Base-by-base conservation (phyloP, 106 monocot species). In the Vanilla planifolia region DNA sequence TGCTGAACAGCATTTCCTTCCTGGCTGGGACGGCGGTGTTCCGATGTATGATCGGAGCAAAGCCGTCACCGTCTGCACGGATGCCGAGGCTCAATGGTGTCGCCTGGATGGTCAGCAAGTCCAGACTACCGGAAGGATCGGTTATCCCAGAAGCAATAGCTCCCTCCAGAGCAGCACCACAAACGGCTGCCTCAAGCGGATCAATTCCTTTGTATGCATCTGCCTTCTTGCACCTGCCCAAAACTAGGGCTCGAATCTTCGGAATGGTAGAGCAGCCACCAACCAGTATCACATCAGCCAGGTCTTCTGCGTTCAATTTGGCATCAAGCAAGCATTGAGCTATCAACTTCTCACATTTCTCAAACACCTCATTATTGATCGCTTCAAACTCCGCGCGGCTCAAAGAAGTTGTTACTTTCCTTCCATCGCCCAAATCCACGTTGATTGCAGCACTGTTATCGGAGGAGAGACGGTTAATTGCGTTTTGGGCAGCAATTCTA, bases 121-220 rank as follows among this genome's bases (percentile, higher is more conserved):
- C 85, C 69, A 91, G 40, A 60, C 56, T 73, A 5, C 84, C 89
- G 24, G 84, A 77, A 2, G 73, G 71, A 22, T 85, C 79, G 6
- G 33, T 72, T 33, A 63, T 36, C 30, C 91, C 85, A 3, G 78
- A 85, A 48, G 91, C 79, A 26, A 91, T 60, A 6, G 91, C 91
- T 28, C 82, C 91, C 60, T 91, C 85, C 9, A 85, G 40, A n/a
- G 91, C 91, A 58, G 85, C 82, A 26, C 91, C 91, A 41, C 22
- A 61, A 8, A 82, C 91, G 11, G 82, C 79, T 37, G 82, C 81
- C 55, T 91, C 85, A 0, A 91, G 55, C 7, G 73, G 66, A 39
- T 80, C 75, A 9, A 82, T 63, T 15, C 66, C 79, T 8, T 82
- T 48, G 22, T 77, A 91, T 8, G 51, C 36, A 24, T 50, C 43